Evolutionary conservation across 2,329 filamentous ascomycete species (phyloP), one percentile per base, ranked within the genome.

Genomic region (Fusarium decemcellulare): DNA sequence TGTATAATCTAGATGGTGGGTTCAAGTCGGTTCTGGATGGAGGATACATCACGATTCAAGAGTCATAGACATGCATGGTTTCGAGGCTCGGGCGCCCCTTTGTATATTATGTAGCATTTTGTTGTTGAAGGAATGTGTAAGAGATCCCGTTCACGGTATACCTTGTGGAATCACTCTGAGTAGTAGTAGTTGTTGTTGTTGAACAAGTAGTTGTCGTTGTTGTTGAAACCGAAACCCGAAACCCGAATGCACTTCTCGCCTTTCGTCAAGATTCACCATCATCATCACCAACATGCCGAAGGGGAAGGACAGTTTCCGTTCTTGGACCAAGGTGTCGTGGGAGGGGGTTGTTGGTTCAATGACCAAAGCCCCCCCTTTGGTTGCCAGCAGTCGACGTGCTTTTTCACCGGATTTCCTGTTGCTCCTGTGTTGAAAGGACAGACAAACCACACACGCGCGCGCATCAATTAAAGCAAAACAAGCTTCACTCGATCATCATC

Each of bases 121-220:
- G 43, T 65, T 68, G 59, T 58, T 53, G 67, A 70, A 70, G 61
- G 59, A 70, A 61, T 57, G 59, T 68, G 48, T 70, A 70, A 64
- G 39, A 64, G 34, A 65, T 66, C 54, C 60, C 51, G 47, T 55
- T 64, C 39, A 39, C 29, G 27, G 32, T 42, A 50, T 51, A 52
- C 48, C 32, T 54, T 47, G 44, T 47, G 27, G 29, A 46, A 34
- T 60, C 55, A 68, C 53, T 43, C 37, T 42, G 14, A 16, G 15
- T 16, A 39, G 34, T 8, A 10, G n/a, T 39, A 12, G 36, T 15
- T n/a, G 36, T 34, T 36, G 32, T 27, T 37, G 16, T 50, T 12
- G 47, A 14, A 15, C 16, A 15, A 23, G 46, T 50, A n/a, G 32
- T 39, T 5, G 18, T 37, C 6, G 18, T 39, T 6, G 48, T 32